These are phyloP conservation scores for Solanum sitiens DNA, from an alignment of 257 asterid genomes.

Conservation along the genomic window DNA sequence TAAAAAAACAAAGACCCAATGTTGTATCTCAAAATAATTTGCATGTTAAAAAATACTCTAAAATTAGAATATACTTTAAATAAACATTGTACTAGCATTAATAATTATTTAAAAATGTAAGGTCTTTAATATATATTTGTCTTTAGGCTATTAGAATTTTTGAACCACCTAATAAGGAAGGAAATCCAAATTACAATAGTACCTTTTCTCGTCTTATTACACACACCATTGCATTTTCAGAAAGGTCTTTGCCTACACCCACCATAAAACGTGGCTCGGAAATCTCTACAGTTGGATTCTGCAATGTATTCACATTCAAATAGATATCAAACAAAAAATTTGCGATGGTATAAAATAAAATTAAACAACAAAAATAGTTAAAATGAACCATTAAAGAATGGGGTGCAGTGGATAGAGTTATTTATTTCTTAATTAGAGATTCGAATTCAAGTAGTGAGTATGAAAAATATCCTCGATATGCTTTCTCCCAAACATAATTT, in stretches of 20 bases:
- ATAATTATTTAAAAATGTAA: too few species aligned
- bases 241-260: slow-evolving; percentile 46
- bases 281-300: slow-evolving; percentile 45
- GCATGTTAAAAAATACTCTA: too few species aligned
- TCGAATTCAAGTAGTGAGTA: too few species aligned
- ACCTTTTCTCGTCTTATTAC: slow-evolving; percentile 46
- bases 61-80: too few species aligned
- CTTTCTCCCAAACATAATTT: not conserved
- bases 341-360: slow-evolving; percentile 7
- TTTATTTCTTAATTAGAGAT: too few species aligned
- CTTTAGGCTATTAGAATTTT: too few species aligned
- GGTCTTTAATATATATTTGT: too few species aligned
- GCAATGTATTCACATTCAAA: slow-evolving; percentile 7
- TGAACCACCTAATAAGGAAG: not conserved
- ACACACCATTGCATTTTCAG: slow-evolving; percentile 34
- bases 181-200: not conserved
- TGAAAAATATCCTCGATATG: too few species aligned
- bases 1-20: too few species aligned
- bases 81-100: too few species aligned
- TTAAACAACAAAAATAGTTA: not conserved
- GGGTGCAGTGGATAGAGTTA: fast-evolving
- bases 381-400: not conserved
- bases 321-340: slow-evolving; percentile 15
- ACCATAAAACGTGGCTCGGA: slow-evolving; percentile 33
- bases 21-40: not conserved